Evolutionary conservation across 495 filamentous ascomycete genomes (phyloP).

Genomic region (Penicillium waksmanii): DNA sequence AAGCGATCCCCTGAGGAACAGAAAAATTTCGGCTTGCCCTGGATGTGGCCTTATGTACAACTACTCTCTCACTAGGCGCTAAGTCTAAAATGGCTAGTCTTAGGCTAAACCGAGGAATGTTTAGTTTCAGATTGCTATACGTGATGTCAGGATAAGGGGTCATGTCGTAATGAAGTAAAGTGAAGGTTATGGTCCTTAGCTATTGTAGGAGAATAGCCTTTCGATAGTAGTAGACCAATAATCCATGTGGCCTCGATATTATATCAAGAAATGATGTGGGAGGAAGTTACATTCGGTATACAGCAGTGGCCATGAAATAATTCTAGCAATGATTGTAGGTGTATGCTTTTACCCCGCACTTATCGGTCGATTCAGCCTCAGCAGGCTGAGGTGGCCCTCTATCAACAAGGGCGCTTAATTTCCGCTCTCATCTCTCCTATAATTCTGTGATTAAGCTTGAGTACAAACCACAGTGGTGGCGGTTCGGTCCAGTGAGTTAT

Average conservation of each 20-base stretch:
- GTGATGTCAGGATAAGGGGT: not conserved
- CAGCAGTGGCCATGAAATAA: no score
- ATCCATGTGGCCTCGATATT: not conserved
- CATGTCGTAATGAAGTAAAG: not conserved
- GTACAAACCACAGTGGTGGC: slow-evolving; percentile 11
- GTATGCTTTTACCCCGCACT: slow-evolving; percentile 18
- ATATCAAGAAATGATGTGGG: not conserved
- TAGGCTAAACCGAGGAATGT: slow-evolving; percentile 1
- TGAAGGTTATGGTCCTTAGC: not conserved
- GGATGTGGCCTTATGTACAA: not conserved
- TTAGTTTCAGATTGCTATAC: not conserved
- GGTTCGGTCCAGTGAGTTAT: slow-evolving; percentile 20
- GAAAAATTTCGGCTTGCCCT: not conserved
- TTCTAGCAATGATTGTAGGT: slow-evolving; percentile 7
- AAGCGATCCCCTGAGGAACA: not conserved
- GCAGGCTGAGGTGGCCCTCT: slow-evolving; percentile 15
- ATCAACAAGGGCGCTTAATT: slow-evolving; percentile 11
- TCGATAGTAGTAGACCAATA: not conserved
- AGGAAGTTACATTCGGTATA: not conserved
- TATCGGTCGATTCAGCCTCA: slow-evolving; percentile 20
- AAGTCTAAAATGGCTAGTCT: not conserved
- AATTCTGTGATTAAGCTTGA: not conserved
- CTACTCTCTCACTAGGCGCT: not conserved
- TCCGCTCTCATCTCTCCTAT: slow-evolving; percentile 8
- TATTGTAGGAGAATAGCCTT: not conserved